phyloP scores from a whole-genome alignment of 352 stramenopile species.

The Globisporangium okanoganense region DNA sequence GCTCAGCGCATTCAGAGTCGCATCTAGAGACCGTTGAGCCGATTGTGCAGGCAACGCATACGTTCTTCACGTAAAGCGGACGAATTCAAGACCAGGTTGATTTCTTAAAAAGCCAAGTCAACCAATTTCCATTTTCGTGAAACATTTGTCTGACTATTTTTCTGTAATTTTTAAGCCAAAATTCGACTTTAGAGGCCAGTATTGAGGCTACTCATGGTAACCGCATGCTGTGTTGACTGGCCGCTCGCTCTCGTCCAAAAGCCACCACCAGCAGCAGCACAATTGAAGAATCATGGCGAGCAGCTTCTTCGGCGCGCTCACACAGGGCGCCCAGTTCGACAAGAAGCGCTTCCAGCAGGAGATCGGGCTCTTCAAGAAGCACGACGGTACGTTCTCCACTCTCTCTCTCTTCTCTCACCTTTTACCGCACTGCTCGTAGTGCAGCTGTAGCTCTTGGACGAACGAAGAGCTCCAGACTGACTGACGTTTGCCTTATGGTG shows the following conservation, averaged over 20 bases:
- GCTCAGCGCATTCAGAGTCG: not conserved
- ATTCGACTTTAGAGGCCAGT: not conserved
- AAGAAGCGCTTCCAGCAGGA: constrained; percentile 49
- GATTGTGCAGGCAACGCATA: not conserved
- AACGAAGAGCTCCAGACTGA: not conserved
- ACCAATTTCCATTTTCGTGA: not conserved
- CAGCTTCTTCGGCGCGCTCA: constrained; percentile 69
- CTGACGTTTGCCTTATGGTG: constrained; percentile 11
- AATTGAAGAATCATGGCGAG: constrained; percentile 41
- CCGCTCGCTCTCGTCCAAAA: constrained; percentile 3
- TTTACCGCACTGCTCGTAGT: not conserved
- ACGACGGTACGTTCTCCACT: constrained; percentile 18
- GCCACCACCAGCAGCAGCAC: not conserved
- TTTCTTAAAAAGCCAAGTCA: not conserved
- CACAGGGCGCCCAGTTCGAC: constrained; percentile 68
- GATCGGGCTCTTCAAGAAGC: constrained; percentile 59
- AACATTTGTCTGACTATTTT: not conserved
- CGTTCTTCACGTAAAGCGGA: not conserved
- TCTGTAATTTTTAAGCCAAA: not conserved
- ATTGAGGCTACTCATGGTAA: not conserved
- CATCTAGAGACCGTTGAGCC: not conserved
- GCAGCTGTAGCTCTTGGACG: not conserved
- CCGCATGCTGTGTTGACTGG: not conserved
- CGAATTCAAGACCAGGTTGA: not conserved
- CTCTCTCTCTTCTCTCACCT: not conserved